phyloP scores from a whole-genome alignment of 495 filamentous ascomycete species.

The Daldinia concentrica region DNA sequence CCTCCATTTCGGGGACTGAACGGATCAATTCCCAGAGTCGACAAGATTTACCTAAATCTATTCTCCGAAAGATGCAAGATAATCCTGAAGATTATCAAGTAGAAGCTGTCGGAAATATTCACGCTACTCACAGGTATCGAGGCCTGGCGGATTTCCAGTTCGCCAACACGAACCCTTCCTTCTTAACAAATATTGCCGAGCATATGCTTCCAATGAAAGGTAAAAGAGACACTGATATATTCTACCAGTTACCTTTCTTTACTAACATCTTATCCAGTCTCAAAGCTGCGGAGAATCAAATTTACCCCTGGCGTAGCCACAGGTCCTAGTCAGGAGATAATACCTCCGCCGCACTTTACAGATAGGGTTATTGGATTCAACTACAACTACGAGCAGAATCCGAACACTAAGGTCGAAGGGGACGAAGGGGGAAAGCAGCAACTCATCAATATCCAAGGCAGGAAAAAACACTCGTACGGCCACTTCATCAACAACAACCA shows the following conservation, averaged over 20 bases:
- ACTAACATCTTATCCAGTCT: conserved; percentile 54
- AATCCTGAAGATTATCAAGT: conserved; percentile 74
- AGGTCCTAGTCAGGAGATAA: conserved; percentile 69
- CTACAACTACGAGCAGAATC: conserved; percentile 67
- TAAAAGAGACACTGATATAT: conserved; percentile 44
- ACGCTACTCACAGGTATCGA: conserved; percentile 87
- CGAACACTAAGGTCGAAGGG: conserved; percentile 55
- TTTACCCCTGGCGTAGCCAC: conserved; percentile 71
- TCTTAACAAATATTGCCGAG: conserved; percentile 72
- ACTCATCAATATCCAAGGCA: conserved; percentile 47
- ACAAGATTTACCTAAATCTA: conserved; percentile 52
- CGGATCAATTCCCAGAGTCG: conserved; percentile 52
- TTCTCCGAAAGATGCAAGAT: conserved; percentile 75
- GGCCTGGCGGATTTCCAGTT: conserved; percentile 78
- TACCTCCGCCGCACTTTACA: conserved; percentile 81
- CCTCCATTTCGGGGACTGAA: conserved; percentile 10
- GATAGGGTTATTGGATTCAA: conserved; percentile 73
- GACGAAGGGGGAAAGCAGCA: conserved; percentile 35
- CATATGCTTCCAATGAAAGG: conserved; percentile 71
- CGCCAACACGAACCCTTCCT: conserved; percentile 66
- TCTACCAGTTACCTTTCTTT: not conserved
- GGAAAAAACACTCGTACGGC: conserved; percentile 60
- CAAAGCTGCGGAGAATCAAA: conserved; percentile 77
- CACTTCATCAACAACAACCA: conserved; percentile 70
- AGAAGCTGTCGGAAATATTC: conserved; percentile 75